Percentiles rank a stretch among this genome's conserved stretches.
Evolutionary conservation across 805 yeast genomes (phyloP).

Genomic region (Kuraishia hungarica): DNA sequence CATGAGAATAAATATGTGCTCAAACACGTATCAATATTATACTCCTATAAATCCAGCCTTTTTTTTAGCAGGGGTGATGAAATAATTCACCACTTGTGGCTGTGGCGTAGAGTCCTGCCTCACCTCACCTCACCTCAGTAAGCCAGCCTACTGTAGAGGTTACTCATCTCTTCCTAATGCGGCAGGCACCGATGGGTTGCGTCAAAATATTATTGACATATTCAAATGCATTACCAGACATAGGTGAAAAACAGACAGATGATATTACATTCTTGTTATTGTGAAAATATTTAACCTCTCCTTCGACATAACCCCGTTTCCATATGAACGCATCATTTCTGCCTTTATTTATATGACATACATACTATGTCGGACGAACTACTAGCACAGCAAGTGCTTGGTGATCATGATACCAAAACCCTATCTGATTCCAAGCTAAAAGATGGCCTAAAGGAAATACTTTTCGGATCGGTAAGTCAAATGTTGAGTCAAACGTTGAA

Average conservation of each 20-base stretch:
- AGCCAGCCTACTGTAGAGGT: background rate
- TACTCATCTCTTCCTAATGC: background rate
- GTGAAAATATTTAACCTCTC: background rate
- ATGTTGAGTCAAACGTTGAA: no score
- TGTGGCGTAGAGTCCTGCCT: no score
- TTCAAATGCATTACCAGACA: background rate
- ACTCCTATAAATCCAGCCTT: no score
- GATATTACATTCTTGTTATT: no score
- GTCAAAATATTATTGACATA: background rate
- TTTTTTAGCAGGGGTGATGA: no score
- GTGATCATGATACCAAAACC: background rate
- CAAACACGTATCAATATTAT: no score
- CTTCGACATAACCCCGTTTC: no score
- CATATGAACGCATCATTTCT: background rate
- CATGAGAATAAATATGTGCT: no score
- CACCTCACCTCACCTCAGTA: background rate
- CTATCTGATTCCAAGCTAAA: background rate
- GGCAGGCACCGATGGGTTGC: background rate
- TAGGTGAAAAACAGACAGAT: no score
- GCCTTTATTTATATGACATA: background rate
- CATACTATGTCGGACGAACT: background rate
- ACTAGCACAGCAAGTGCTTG: background rate
- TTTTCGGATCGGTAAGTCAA: slow-evolving; percentile 1
- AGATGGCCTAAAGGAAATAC: slow-evolving; percentile 1
- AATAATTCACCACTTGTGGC: no score